Conservation (phyloP, 331 rosid genomes). For the Telfairia occidentalis region DNA sequence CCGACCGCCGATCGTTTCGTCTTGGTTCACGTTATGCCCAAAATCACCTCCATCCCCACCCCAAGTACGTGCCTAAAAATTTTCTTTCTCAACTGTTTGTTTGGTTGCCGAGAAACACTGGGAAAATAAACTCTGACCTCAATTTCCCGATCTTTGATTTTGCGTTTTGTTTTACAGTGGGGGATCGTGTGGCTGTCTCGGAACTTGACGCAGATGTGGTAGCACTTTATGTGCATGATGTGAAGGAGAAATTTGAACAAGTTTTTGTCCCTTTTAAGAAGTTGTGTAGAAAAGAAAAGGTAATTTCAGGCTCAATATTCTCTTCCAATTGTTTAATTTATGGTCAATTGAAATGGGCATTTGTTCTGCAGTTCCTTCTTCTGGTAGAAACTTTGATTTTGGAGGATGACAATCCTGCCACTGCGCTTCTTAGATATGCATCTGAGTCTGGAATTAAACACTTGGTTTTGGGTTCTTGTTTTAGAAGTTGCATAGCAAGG, state of each 20-base stretch:
- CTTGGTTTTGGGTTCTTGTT: slow-evolving; percentile 58
- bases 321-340: not conserved
- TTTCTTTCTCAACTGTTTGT: not conserved
- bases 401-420: slow-evolving; percentile 71
- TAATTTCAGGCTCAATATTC: slow-evolving; percentile 1
- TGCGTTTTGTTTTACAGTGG: slow-evolving; percentile 30
- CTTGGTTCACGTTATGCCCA: slow-evolving; percentile 77
- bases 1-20: slow-evolving; percentile 61
- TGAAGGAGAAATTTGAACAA: slow-evolving; percentile 44
- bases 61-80: slow-evolving; percentile 33
- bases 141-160: not conserved
- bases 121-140: not conserved
- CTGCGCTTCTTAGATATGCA: slow-evolving; percentile 50
- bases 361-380: slow-evolving; percentile 10
- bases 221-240: slow-evolving; percentile 47
- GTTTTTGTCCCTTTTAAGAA: slow-evolving; percentile 52
- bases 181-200: slow-evolving; percentile 47
- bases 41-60: slow-evolving; percentile 55
- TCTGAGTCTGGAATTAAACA: slow-evolving; percentile 41
- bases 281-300: slow-evolving; percentile 41
- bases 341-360: not conserved
- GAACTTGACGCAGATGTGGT: slow-evolving; percentile 45
- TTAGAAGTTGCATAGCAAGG: slow-evolving; percentile 60
- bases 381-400: slow-evolving; percentile 67
- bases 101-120: slow-evolving; percentile 5